phyloP scores from a whole-genome alignment of 352 stramenopile genomes.

The Blastocystis sp. region DNA sequence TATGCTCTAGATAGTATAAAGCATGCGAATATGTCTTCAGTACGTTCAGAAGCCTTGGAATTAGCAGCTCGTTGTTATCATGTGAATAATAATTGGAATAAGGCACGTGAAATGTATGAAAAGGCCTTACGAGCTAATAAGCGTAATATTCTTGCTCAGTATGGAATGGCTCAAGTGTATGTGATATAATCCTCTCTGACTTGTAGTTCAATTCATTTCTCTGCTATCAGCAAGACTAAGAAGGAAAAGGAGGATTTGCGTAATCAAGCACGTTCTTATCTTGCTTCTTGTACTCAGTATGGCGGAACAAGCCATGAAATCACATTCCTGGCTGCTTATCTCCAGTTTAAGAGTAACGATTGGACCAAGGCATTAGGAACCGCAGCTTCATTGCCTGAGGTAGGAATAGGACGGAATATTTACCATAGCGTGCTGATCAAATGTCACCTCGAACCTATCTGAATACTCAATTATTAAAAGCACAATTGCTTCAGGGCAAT shows the following conservation, averaged over 20 bases:
- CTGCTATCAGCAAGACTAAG: not conserved
- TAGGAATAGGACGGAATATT: not conserved
- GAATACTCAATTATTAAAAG: slow-evolving; percentile 30
- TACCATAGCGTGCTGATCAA: slow-evolving; percentile 23
- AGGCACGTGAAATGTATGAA: slow-evolving; percentile 29
- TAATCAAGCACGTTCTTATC: slow-evolving; percentile 6
- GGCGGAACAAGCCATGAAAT: slow-evolving; percentile 21
- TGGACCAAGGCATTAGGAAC: slow-evolving; percentile 10
- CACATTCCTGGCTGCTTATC: slow-evolving; percentile 49
- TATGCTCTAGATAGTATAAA: slow-evolving; percentile 2
- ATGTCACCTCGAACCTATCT: not conserved
- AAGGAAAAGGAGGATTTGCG: slow-evolving; percentile 52
- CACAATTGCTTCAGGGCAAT: slow-evolving; percentile 44
- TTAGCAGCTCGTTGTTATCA: slow-evolving; percentile 41
- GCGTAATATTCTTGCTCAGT: slow-evolving; percentile 33
- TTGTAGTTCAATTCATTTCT: slow-evolving; percentile 26
- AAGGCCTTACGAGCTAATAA: slow-evolving; percentile 42
- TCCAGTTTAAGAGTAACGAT: slow-evolving; percentile 56
- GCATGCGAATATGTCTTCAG: slow-evolving; percentile 10
- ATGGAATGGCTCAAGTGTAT: slow-evolving; percentile 47
- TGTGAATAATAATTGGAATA: slow-evolving; percentile 5
- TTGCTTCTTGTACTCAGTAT: not conserved
- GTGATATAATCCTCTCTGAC: not conserved
- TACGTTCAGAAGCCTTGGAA: slow-evolving; percentile 35
- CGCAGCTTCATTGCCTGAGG: slow-evolving; percentile 10